These are phyloP conservation scores for Fagus sylvatica DNA, from an alignment of 306 rosid genomes.

Conservation along the genomic window DNA sequence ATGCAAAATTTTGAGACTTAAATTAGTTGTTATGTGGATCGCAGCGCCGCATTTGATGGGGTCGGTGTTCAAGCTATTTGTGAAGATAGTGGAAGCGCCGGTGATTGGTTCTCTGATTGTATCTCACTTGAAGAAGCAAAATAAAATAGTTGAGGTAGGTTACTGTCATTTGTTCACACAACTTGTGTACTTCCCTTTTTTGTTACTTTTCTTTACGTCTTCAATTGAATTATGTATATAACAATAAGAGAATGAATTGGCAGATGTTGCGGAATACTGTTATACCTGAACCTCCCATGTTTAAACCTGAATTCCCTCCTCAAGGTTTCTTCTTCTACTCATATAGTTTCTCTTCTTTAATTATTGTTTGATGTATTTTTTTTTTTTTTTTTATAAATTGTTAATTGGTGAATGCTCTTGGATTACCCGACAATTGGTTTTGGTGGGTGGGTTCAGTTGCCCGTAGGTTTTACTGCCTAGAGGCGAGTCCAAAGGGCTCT, in stretches of 20 bases:
- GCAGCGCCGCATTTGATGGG: slow-evolving; percentile 97
- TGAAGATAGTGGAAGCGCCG: slow-evolving; percentile 62
- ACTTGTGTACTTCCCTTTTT: not conserved
- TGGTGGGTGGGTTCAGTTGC: too few relatives aligned
- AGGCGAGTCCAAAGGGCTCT: too few relatives aligned
- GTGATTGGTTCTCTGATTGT: slow-evolving; percentile 58
- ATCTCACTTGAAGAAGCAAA: slow-evolving; percentile 61
- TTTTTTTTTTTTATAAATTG: not conserved
- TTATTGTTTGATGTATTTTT: not conserved
- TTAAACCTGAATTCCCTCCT: slow-evolving; percentile 93
- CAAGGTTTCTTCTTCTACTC: slow-evolving; percentile 52
- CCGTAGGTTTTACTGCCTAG: too few relatives aligned
- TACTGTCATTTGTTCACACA: not conserved
- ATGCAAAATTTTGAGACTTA: too few relatives aligned
- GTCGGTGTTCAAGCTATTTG: slow-evolving; percentile 56
- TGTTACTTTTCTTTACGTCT: not conserved
- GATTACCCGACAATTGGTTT: too few relatives aligned
- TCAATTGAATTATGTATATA: not conserved
- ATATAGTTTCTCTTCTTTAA: not conserved
- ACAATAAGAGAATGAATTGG: not conserved
- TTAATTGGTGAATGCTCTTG: too few relatives aligned
- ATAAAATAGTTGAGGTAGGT: slow-evolving; percentile 64
- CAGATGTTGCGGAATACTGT: slow-evolving; percentile 68
- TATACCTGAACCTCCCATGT: slow-evolving; percentile 90
- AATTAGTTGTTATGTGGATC: slow-evolving; percentile 14